Conservation (phyloP, 2,329 filamentous ascomycete species). For the Botrytis medusae region DNA sequence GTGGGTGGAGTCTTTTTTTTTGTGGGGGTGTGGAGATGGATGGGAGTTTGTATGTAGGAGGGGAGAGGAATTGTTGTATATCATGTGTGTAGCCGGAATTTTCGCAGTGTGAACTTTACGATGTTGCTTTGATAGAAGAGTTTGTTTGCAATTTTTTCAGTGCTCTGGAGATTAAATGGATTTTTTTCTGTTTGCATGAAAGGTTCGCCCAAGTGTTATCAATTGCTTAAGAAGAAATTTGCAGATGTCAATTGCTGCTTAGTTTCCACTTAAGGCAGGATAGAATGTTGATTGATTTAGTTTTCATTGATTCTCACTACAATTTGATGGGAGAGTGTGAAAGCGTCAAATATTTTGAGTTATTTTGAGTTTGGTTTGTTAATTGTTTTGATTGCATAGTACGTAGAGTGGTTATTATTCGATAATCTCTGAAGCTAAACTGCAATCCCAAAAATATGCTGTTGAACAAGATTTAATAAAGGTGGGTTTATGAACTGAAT, state of each 20-base stretch:
- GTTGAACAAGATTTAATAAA: neutral
- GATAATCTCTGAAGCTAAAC: neutral
- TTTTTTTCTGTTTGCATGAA: neutral
- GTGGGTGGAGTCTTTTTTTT: neutral
- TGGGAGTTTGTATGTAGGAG: neutral
- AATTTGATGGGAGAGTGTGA: neutral
- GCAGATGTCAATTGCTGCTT: neutral
- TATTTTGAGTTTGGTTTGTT: neutral
- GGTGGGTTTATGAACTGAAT: neutral
- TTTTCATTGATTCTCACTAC: neutral
- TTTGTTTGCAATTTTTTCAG: neutral
- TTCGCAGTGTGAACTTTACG: neutral
- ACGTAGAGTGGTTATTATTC: neutral
- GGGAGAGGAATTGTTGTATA: no score
- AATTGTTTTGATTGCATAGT: neutral
- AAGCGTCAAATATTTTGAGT: neutral
- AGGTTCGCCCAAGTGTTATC: neutral
- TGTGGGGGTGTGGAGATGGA: neutral
- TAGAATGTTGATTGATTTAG: neutral
- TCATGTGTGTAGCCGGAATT: neutral
- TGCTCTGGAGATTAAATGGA: no score
- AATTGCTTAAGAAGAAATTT: neutral
- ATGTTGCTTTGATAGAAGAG: neutral
- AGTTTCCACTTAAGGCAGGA: neutral
- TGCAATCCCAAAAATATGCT: neutral